Evolutionary conservation across 2,329 filamentous ascomycete species (phyloP).

Genomic region (Madurella mycetomatis): DNA sequence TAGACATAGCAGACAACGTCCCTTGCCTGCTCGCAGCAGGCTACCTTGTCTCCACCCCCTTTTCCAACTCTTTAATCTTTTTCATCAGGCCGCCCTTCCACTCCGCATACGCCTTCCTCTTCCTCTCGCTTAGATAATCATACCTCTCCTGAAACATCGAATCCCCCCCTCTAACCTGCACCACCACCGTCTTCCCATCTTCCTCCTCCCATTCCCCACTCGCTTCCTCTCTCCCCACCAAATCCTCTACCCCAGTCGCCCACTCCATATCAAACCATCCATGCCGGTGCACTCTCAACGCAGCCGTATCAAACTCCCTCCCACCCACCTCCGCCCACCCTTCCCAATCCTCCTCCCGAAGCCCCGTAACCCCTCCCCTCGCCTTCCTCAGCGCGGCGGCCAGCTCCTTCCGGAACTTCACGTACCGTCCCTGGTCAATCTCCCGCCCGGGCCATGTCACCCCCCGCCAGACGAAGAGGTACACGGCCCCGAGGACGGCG

Average conservation of each 20-base stretch:
- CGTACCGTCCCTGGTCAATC: constrained; percentile 42
- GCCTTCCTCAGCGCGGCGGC: constrained; percentile 40
- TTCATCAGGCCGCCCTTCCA: constrained; percentile 62
- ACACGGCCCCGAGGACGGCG: constrained; percentile 56
- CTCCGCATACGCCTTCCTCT: constrained; percentile 53
- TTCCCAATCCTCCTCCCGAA: constrained; percentile 46
- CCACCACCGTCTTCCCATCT: constrained; percentile 35
- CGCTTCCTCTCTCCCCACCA: constrained; percentile 35
- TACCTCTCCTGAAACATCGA: constrained; percentile 74
- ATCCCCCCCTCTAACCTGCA: constrained; percentile 48
- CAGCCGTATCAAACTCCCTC: constrained; percentile 58
- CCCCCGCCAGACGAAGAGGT: constrained; percentile 55
- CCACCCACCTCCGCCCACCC: constrained; percentile 48
- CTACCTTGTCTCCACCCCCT: background rate
- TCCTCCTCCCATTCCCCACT: constrained; percentile 22
- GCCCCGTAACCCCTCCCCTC: constrained; percentile 38
- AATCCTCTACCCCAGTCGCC: constrained; percentile 56
- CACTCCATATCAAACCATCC: constrained; percentile 60
- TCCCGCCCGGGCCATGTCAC: constrained; percentile 38
- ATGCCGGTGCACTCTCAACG: constrained; percentile 52
- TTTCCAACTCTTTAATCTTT: constrained; percentile 39
- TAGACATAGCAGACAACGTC: constrained; percentile 1
- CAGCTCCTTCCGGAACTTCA: constrained; percentile 43
- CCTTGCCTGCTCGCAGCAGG: background rate
- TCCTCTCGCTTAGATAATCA: constrained; percentile 64